Conservation (phyloP, 2,329 filamentous ascomycete species). For the Colletotrichum neosansevieriae region DNA sequence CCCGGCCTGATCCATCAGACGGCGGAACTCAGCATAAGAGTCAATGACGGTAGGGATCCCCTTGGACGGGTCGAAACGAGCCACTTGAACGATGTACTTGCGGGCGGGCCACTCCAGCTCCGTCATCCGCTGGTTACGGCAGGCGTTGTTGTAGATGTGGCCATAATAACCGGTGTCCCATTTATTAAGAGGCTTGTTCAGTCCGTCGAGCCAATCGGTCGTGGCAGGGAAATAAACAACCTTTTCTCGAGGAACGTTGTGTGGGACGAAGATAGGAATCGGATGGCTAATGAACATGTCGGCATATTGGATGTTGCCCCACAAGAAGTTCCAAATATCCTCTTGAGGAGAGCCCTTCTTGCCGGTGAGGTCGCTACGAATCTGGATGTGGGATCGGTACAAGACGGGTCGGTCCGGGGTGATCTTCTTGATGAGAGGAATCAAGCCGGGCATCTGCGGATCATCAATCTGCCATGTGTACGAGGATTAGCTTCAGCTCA, state of each 20-base stretch:
- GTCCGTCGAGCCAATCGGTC: conserved; percentile 85
- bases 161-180: conserved; percentile 82
- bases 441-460: conserved; percentile 85
- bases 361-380: conserved; percentile 78
- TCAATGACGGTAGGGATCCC: conserved; percentile 83
- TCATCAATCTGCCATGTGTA: conserved; percentile 72
- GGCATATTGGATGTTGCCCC: conserved; percentile 75
- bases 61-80: conserved; percentile 86
- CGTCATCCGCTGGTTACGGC: conserved; percentile 70
- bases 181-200: conserved; percentile 79
- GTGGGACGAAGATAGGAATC: conserved; percentile 79
- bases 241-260: conserved; percentile 72
- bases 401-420: conserved; percentile 82
- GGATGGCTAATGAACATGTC: conserved; percentile 89
- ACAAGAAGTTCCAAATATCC: conserved; percentile 82
- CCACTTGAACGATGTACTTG: conserved; percentile 84
- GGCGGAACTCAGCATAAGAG: conserved; percentile 79
- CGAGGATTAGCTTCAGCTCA: background rate
- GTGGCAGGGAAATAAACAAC: conserved; percentile 84
- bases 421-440: conserved; percentile 77
- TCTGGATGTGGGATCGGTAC: conserved; percentile 86
- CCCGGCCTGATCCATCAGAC: conserved; percentile 66
- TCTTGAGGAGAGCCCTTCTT: conserved; percentile 74
- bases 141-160: conserved; percentile 76
- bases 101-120: conserved; percentile 68